A percentile compares a stretch with the other conserved stretches of the same genome.
Evolutionary conservation across 768 basidiomycete genomes (phyloP).

Genomic region (Podaxis sp.): DNA sequence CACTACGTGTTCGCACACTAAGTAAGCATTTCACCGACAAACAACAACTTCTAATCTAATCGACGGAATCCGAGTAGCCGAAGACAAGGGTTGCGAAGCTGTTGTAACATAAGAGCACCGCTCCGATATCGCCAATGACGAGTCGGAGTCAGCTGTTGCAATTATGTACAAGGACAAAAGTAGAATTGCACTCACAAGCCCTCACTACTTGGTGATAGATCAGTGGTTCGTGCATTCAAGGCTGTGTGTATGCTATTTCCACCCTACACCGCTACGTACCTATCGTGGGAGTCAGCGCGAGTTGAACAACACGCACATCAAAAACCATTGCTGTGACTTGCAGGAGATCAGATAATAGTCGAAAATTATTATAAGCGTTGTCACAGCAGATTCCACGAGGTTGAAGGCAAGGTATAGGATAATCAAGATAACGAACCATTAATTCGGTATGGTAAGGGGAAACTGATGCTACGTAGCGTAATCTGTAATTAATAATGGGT

Average conservation of each 20-base stretch:
- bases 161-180: not conserved
- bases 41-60: not conserved
- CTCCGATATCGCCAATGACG: not conserved
- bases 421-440: conserved; percentile 1
- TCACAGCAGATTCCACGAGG: not conserved
- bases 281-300: not conserved
- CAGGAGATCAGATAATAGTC: not conserved
- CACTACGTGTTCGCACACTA: not conserved
- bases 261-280: not conserved
- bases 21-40: not conserved
- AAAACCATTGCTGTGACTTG: not conserved
- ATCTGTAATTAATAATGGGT: conserved; percentile 7
- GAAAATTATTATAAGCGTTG: not conserved
- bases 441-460: not conserved
- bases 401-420: not conserved
- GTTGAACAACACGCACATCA: not conserved
- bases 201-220: not conserved
- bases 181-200: not conserved
- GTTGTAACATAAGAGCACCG: not conserved
- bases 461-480: not conserved
- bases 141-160: not conserved
- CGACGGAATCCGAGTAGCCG: not conserved
- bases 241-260: conserved; percentile 1
- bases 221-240: not conserved
- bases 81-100: not conserved